Evolutionary conservation across 352 stramenopile species (phyloP), one percentile per base, ranked within the genome.

Genomic region (Phytophthora meadii): DNA sequence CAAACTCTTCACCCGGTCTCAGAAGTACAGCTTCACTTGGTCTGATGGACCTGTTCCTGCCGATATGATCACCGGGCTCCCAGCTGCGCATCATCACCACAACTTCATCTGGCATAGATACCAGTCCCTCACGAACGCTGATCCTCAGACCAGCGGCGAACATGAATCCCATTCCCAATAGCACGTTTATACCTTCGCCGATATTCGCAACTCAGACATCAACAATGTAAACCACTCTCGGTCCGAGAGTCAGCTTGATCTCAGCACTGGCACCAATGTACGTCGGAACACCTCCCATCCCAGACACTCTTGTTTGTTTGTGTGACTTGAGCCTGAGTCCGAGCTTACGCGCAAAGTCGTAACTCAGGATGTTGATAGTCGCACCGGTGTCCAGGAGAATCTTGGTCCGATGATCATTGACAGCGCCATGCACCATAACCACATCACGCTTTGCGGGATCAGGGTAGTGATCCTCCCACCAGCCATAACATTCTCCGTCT

Each of bases 171-270:
- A 19, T 19, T 19, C 19, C 19, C 19, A 19, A 19, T 19, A 19
- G 19, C 19, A 19, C 19, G 19, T 19, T 19, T 19, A 19, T 19
- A 19, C 19, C 19, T 19, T 19, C 19, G 19, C 19, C 19, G 19
- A 19, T 19, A 19, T 19, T 19, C 19, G 19, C 19, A 1, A 19
- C 19, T 1, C 19, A 19, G 19, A 19, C 19, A 19, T 19, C 19
- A 19, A 19, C 19, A 19, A 19, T 19, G 19, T 19, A 19, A 19
- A 19, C 19, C 19, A 19, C 22, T 0, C 49, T 55, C 6, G 39
- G 3, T 0, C 70, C 59, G 1, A 76, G 37, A 1, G 65, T 79
- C 5, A 76, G 49, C 51, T 81, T 81, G 0, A 72, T 66, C 3
- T 15, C 0, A 1, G 65, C 37, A 11, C 52, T 58, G 0, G 54